These are phyloP conservation scores for Penicillium cinerascens DNA, from an alignment of 495 filamentous ascomycete genomes.

Conservation along the genomic window DNA sequence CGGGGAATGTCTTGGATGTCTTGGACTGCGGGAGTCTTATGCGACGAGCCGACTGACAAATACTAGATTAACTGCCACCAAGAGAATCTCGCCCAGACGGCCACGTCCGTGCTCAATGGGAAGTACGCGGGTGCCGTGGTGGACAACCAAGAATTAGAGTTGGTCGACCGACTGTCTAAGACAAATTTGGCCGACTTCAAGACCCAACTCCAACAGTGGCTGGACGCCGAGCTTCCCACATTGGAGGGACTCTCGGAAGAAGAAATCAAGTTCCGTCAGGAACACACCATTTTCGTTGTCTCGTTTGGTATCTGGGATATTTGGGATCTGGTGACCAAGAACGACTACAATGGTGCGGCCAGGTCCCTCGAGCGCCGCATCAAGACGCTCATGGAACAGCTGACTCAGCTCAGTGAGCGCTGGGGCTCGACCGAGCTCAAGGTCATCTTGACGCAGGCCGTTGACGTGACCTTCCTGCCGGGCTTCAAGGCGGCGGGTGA, in stretches of 20 bases:
- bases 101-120: slow-evolving; percentile 22
- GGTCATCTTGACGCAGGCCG: slow-evolving; percentile 45
- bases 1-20: background rate
- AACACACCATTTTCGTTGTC: slow-evolving; percentile 38
- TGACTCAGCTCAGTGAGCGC: slow-evolving; percentile 34
- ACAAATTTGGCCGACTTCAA: slow-evolving; percentile 38
- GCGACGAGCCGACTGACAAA: background rate
- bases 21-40: background rate
- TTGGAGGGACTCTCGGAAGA: slow-evolving; percentile 20
- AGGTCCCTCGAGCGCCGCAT: slow-evolving; percentile 41
- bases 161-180: slow-evolving; percentile 26
- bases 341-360: slow-evolving; percentile 28
- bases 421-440: slow-evolving; percentile 42
- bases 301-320: slow-evolving; percentile 52
- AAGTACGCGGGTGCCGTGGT: slow-evolving; percentile 40
- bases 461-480: slow-evolving; percentile 51
- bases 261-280: slow-evolving; percentile 21
- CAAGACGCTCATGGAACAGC: slow-evolving; percentile 42
- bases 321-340: slow-evolving; percentile 42
- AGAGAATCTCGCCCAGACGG: slow-evolving; percentile 43
- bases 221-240: slow-evolving; percentile 27
- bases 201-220: slow-evolving; percentile 41
- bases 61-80: slow-evolving; percentile 42
- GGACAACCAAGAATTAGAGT: slow-evolving; percentile 33
- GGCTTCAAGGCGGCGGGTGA: slow-evolving; percentile 33